Evolutionary conservation across 176 grass and related monocot genomes (phyloP).

Genomic region (Hordeum vulgare): DNA sequence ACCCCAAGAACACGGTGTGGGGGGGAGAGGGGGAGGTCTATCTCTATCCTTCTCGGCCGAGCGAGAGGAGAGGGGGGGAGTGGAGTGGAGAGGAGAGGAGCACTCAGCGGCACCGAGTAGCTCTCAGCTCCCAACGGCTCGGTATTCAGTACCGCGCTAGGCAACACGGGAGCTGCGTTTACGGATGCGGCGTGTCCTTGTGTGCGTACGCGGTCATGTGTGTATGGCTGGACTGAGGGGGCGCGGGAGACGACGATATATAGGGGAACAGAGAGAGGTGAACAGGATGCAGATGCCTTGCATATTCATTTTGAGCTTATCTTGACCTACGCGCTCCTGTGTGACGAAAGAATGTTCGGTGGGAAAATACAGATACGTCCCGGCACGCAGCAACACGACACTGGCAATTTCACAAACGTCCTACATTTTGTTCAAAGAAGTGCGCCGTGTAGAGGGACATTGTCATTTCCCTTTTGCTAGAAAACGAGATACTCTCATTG

Average conservation of each 20-base stretch:
- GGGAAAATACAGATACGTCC: background rate
- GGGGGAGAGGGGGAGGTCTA: background rate
- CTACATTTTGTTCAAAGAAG: no score
- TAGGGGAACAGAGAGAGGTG: background rate
- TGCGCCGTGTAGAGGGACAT: no score
- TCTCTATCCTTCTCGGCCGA: background rate
- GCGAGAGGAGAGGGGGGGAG: background rate
- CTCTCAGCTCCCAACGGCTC: background rate
- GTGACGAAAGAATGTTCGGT: background rate
- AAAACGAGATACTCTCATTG: no score
- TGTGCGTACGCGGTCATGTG: background rate
- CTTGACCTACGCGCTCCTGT: background rate
- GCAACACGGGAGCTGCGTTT: background rate
- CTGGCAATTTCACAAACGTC: no score
- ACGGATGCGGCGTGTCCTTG: background rate
- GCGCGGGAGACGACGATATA: constrained; percentile 1
- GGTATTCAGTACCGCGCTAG: background rate
- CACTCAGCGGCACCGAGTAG: background rate
- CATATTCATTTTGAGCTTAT: constrained; percentile 19
- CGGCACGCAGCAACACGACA: no score
- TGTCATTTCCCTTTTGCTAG: no score
- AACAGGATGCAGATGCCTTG: background rate
- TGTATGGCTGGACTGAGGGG: background rate
- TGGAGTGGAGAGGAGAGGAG: background rate
- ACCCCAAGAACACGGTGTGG: background rate